These are phyloP conservation scores for Fistulifera pelliculosa DNA, from an alignment of 108 stramenopile species.

Conservation along the genomic window DNA sequence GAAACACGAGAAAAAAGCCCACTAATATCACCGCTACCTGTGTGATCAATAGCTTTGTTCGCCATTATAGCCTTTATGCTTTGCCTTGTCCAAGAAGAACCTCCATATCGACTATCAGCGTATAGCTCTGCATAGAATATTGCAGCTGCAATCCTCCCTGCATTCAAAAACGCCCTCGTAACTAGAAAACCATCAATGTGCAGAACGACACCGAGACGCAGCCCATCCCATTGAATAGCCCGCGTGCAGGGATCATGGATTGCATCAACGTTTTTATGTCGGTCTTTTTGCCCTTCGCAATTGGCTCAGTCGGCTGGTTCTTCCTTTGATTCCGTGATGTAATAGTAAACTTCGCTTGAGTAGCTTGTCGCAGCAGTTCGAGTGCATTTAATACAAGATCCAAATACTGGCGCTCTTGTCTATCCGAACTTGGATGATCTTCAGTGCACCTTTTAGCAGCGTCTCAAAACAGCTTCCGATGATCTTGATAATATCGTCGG, in stretches of 20 bases:
- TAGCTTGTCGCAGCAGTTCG: constrained; percentile 32
- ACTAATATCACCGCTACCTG: no score
- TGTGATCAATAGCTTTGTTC: no score
- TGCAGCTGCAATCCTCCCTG: constrained; percentile 49
- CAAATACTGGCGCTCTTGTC: constrained; percentile 13
- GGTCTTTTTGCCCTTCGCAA: constrained; percentile 4
- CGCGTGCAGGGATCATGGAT: background rate
- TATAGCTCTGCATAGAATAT: constrained; percentile 15
- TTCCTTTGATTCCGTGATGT: background rate
- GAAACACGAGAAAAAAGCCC: no score
- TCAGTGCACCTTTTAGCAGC: constrained; percentile 21
- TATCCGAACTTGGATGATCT: constrained; percentile 11
- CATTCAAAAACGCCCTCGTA: constrained; percentile 45
- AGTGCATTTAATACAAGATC: constrained; percentile 41
- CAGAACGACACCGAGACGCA: constrained; percentile 60
- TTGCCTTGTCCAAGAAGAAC: background rate
- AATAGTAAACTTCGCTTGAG: constrained; percentile 35
- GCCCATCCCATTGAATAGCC: constrained; percentile 43
- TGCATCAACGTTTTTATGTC: constrained; percentile 13
- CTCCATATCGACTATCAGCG: constrained; percentile 14
- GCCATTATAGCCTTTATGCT: no score
- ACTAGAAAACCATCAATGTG: constrained; percentile 49
- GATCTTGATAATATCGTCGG: constrained; percentile 18
- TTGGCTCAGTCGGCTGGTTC: constrained; percentile 7
- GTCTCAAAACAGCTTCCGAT: constrained; percentile 23